phyloP scores from a whole-genome alignment of 768 basidiomycete species.

The Russula sp. region DNA sequence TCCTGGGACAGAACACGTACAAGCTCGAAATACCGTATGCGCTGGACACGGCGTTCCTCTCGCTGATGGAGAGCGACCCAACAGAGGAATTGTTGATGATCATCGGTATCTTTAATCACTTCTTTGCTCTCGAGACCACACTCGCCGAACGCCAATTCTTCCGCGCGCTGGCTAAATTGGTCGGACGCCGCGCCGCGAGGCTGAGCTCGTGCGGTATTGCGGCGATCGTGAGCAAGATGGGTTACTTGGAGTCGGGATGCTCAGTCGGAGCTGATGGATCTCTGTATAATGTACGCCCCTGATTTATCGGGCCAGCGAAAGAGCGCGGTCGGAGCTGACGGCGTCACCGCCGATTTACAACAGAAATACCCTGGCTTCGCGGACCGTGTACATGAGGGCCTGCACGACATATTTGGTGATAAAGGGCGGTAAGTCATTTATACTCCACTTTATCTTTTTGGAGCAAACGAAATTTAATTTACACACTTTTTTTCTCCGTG shows the following conservation, averaged over 20 bases:
- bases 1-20: conserved; percentile 98
- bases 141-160: conserved; percentile 97
- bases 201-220: conserved; percentile 95
- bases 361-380: conserved; percentile 98
- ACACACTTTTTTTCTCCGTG: neutral
- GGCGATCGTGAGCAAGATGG: conserved; percentile 93
- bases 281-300: conserved; percentile 78
- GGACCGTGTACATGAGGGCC: conserved; percentile 87
- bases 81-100: conserved; percentile 97
- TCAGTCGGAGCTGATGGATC: conserved; percentile 89
- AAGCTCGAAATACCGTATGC: conserved; percentile 92
- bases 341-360: neutral
- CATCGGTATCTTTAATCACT: conserved; percentile 96
- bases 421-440: conserved; percentile 70
- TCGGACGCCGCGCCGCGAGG: conserved; percentile 85
- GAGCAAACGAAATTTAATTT: neutral
- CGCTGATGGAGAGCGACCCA: conserved; percentile 95
- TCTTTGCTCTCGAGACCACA: conserved; percentile 95
- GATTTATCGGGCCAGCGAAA: neutral
- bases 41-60: conserved; percentile 95
- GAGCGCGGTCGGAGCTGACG: neutral
- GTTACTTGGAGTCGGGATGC: conserved; percentile 87
- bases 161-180: conserved; percentile 85
- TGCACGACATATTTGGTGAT: conserved; percentile 94
- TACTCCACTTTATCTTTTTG: neutral